These are phyloP conservation scores for Aspergillus fumigatus DNA, from an alignment of 2,329 filamentous ascomycete species.

Conservation along the genomic window DNA sequence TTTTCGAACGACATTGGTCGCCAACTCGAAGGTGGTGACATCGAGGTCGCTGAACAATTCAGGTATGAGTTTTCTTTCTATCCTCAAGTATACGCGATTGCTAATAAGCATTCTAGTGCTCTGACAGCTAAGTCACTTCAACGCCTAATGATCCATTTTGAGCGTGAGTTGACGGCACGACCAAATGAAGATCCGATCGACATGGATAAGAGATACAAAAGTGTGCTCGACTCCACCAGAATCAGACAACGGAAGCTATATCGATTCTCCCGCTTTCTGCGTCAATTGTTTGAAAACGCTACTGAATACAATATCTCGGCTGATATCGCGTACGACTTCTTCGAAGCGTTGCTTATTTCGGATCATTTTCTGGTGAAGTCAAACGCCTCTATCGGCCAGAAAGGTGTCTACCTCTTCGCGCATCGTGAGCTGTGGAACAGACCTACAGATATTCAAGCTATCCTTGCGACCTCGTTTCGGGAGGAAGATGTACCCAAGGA, in stretches of 20 bases:
- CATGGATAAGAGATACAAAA: constrained; percentile 97
- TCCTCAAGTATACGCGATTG: neutral
- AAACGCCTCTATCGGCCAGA: constrained; percentile 60
- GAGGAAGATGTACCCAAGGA: constrained; percentile 67
- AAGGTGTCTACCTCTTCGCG: constrained; percentile 77
- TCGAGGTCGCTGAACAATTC: constrained; percentile 97
- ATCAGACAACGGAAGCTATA: constrained; percentile 95
- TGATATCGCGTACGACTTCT: constrained; percentile 68
- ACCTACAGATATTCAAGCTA: constrained; percentile 75
- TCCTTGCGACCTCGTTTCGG: constrained; percentile 75
- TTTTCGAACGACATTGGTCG: constrained; percentile 92
- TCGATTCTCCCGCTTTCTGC: constrained; percentile 85
- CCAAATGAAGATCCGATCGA: constrained; percentile 78
- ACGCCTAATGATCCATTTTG: constrained; percentile 84
- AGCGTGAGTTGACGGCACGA: constrained; percentile 79
- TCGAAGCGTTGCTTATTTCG: constrained; percentile 72
- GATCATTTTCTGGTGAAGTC: constrained; percentile 85
- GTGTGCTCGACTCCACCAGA: constrained; percentile 89
- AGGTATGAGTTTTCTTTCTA: constrained; percentile 45
- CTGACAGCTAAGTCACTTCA: constrained; percentile 89
- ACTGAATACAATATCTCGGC: constrained; percentile 84
- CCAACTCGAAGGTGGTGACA: constrained; percentile 86
- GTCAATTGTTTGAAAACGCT: constrained; percentile 91
- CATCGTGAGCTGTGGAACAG: constrained; percentile 73
- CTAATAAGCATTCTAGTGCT: constrained; percentile 47